Conservation (phyloP, 768 basidiomycete species). For the Tylopilus plumbeoviolaceoides region DNA sequence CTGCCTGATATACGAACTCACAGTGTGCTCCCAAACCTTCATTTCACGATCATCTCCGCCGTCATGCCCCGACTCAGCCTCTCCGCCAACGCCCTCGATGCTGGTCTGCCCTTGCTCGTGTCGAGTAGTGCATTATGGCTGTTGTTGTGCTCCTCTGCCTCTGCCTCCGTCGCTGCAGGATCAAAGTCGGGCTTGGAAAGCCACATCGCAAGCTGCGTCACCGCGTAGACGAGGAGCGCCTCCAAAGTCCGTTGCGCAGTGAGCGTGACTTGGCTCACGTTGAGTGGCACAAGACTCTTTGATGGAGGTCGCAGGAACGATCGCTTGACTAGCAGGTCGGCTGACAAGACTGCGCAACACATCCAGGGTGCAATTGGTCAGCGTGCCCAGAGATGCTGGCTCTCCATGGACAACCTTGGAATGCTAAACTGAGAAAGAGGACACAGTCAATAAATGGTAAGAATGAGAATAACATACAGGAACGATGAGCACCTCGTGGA, state of each 20-base stretch:
- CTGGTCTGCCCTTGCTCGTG: slow-evolving; percentile 37
- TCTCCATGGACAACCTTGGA: slow-evolving; percentile 82
- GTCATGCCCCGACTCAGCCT: slow-evolving; percentile 72
- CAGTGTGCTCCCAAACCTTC: too few species aligned
- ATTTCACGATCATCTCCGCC: slow-evolving; percentile 79
- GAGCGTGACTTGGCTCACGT: slow-evolving; percentile 53
- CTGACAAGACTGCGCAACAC: slow-evolving; percentile 64
- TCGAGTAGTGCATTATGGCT: slow-evolving; percentile 16
- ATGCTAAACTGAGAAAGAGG: slow-evolving; percentile 45
- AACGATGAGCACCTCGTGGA: slow-evolving; percentile 61
- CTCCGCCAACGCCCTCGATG: slow-evolving; percentile 54
- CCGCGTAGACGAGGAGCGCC: slow-evolving; percentile 61
- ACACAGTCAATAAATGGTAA: neutral
- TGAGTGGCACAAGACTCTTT: slow-evolving; percentile 34
- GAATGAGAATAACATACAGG: slow-evolving; percentile 49
- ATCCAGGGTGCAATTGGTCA: slow-evolving; percentile 75
- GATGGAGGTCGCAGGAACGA: slow-evolving; percentile 34
- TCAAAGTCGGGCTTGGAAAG: slow-evolving; percentile 71
- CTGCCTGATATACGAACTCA: too few species aligned
- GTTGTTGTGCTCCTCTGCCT: slow-evolving; percentile 39
- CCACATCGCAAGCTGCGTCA: slow-evolving; percentile 79
- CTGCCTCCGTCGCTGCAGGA: slow-evolving; percentile 35
- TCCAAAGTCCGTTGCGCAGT: slow-evolving; percentile 65
- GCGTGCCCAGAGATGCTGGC: slow-evolving; percentile 78
- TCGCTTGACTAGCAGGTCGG: slow-evolving; percentile 54